Conservation (phyloP, 2,329 filamentous ascomycete species). For the Aspergillus glaucus region DNA sequence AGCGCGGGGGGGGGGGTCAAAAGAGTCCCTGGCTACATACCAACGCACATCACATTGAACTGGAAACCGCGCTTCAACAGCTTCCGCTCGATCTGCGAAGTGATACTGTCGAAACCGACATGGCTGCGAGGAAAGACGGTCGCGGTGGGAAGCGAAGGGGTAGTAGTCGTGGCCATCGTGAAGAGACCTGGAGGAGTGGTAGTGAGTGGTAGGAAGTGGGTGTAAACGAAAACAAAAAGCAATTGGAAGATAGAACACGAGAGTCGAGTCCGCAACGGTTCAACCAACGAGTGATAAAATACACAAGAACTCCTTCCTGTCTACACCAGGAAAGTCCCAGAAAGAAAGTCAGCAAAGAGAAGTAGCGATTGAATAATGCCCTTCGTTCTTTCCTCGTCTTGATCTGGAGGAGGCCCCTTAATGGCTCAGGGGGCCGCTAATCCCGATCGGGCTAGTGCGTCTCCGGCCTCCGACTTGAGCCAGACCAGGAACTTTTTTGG, state of each 20-base stretch:
- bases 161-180: constrained; percentile 62
- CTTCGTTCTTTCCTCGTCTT: background rate
- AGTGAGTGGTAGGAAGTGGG: constrained; percentile 2
- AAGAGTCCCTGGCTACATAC: constrained; percentile 53
- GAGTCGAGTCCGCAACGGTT: background rate
- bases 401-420: constrained; percentile 13
- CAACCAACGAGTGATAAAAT: constrained; percentile 1
- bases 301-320: constrained; percentile 15
- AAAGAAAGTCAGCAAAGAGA: background rate
- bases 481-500: constrained; percentile 7
- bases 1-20: too few species aligned
- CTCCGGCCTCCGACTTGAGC: constrained; percentile 18
- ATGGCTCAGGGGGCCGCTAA: constrained; percentile 35
- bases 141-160: constrained; percentile 42
- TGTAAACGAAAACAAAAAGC: constrained; percentile 6
- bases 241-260: constrained; percentile 8
- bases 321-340: constrained; percentile 2
- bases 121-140: constrained; percentile 84
- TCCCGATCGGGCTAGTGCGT: constrained; percentile 24
- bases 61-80: constrained; percentile 99
- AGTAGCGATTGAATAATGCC: background rate
- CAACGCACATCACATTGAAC: constrained; percentile 99
- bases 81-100: constrained; percentile 98
- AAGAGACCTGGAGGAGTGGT: constrained; percentile 25
- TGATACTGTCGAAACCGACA: constrained; percentile 99